phyloP scores from a whole-genome alignment of 495 filamentous ascomycete genomes.

The Penicillium psychrofluorescens region DNA sequence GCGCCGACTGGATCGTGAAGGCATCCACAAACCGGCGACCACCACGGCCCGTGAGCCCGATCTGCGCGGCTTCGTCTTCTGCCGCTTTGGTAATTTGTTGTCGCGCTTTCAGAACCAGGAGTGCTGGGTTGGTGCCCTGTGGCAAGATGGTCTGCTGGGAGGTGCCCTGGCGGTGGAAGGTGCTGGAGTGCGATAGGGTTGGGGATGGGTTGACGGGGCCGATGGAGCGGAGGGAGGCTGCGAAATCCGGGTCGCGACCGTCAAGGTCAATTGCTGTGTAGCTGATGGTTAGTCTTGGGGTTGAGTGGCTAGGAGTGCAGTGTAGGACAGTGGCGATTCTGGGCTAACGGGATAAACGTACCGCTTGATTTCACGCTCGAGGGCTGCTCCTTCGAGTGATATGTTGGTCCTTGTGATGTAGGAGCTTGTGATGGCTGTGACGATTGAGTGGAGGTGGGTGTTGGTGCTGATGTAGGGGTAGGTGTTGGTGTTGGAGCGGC shows the following conservation, averaged over 20 bases:
- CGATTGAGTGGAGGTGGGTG: conserved; percentile 10
- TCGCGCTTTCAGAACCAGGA: conserved; percentile 41
- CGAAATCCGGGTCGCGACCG: conserved; percentile 57
- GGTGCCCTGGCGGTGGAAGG: conserved; percentile 22
- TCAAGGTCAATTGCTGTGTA: conserved; percentile 56
- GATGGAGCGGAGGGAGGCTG: conserved; percentile 52
- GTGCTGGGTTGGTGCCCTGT: conserved; percentile 43
- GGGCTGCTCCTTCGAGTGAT: conserved; percentile 32
- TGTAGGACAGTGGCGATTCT: too few species aligned
- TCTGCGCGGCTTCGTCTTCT: conserved; percentile 39
- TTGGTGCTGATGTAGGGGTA: conserved; percentile 9
- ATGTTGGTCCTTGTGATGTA: conserved; percentile 23
- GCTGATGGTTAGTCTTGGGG: conserved; percentile 2
- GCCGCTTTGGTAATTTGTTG: conserved; percentile 37
- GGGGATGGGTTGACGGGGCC: conserved; percentile 59
- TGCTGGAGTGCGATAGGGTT: conserved; percentile 49
- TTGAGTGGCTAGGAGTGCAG: too few species aligned
- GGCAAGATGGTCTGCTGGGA: conserved; percentile 37
- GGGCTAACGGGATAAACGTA: conserved; percentile 6
- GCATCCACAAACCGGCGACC: conserved; percentile 55
- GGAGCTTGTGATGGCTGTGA: conserved; percentile 12
- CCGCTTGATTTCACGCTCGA: conserved; percentile 28
- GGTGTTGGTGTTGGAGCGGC: conserved; percentile 10
- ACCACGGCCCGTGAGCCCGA: conserved; percentile 36
- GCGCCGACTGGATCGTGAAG: conserved; percentile 49